These are phyloP conservation scores for Saturnispora diversa DNA, from an alignment of 805 yeast species.

Conservation along the genomic window DNA sequence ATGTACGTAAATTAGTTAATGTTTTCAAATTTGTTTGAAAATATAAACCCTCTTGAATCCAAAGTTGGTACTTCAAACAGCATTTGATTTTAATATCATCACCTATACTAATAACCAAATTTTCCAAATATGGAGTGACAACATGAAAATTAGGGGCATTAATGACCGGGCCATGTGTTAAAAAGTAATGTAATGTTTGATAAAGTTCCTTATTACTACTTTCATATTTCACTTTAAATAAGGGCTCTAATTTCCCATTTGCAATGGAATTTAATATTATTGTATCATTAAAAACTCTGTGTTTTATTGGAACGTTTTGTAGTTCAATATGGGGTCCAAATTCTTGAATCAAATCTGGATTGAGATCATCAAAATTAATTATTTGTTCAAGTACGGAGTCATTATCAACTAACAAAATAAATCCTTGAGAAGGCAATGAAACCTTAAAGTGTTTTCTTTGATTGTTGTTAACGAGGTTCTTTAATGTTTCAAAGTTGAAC, in stretches of 20 bases:
- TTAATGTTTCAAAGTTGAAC: background rate
- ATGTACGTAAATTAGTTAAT: conserved; percentile 16
- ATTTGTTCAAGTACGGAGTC: background rate
- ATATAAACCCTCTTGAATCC: conserved; percentile 18
- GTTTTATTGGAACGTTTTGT: conserved; percentile 1
- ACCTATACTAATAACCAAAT: background rate
- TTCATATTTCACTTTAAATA: conserved; percentile 4
- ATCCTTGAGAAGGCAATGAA: background rate
- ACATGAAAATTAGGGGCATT: conserved; percentile 8
- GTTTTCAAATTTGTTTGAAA: conserved; percentile 16
- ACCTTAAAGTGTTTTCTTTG: background rate
- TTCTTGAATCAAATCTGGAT: background rate
- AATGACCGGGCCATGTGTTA: conserved; percentile 6
- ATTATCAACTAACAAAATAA: background rate
- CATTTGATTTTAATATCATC: conserved; percentile 6
- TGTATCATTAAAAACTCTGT: conserved; percentile 4
- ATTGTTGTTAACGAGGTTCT: background rate
- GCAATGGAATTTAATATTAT: conserved; percentile 2
- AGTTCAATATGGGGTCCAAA: background rate
- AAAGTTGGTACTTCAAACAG: conserved; percentile 10
- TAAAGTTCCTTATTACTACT: background rate
- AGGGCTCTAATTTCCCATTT: conserved; percentile 1
- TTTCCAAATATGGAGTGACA: conserved; percentile 4
- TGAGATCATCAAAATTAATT: background rate
- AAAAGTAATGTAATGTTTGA: conserved; percentile 4